Conservation (phyloP, 139 green algal species). For the Pleodorina starrii region DNA sequence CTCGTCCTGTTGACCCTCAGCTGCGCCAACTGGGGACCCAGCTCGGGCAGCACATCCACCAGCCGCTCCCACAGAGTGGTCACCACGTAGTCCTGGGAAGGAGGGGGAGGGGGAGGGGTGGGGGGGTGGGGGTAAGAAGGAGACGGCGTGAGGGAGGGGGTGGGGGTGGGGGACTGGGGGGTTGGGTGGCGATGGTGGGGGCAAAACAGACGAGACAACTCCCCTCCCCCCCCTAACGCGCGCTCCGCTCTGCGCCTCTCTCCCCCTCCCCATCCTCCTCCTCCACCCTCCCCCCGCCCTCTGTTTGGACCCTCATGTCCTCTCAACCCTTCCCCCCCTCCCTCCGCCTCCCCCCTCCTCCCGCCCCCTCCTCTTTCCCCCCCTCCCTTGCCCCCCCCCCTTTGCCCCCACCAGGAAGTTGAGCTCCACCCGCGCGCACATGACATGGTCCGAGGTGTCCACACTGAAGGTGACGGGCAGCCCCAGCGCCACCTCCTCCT, state of each 20-base stretch:
- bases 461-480: constrained; percentile 70
- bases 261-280: too few species aligned
- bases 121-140: not conserved
- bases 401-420: constrained; percentile 75
- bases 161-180: too few species aligned
- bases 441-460: constrained; percentile 57
- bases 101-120: too few species aligned
- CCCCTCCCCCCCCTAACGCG: too few species aligned
- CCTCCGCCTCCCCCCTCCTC: too few species aligned
- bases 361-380: not conserved
- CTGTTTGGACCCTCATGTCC: too few species aligned
- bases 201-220: not conserved
- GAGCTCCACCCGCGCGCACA: constrained; percentile 70
- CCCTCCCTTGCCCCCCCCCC: not conserved
- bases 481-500: constrained; percentile 60
- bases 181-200: too few species aligned
- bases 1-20: constrained; percentile 48
- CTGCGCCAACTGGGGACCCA: constrained; percentile 43
- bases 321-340: too few species aligned
- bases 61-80: constrained; percentile 73
- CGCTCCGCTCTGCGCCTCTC: too few species aligned
- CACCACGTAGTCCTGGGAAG: constrained; percentile 67
- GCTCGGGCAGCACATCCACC: constrained; percentile 61
- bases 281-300: too few species aligned
- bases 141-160: not conserved